Conservation (phyloP, 2,329 filamentous ascomycete species). For the Aspergillus awamori region DNA sequence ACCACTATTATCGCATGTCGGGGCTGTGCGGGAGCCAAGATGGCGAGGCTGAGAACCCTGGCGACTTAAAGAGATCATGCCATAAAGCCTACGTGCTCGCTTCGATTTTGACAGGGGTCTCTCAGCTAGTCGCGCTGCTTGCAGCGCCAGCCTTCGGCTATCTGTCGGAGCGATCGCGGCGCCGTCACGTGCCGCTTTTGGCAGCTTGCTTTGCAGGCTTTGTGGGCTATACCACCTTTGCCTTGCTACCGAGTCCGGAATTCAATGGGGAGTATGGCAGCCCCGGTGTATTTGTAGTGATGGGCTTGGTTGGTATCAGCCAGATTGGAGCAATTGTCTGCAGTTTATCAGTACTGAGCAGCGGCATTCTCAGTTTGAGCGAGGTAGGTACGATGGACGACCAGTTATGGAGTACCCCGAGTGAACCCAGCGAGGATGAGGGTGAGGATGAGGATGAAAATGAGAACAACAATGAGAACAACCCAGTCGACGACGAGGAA, state of each 20-base stretch:
- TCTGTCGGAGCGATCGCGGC: conserved; percentile 68
- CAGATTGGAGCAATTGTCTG: conserved; percentile 97
- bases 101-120: conserved; percentile 82
- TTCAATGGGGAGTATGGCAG: conserved; percentile 69
- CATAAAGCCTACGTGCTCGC: conserved; percentile 84
- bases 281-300: conserved; percentile 71
- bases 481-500: conserved; percentile 10
- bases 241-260: conserved; percentile 75
- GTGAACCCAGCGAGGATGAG: not conserved
- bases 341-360: conserved; percentile 83
- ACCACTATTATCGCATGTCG: conserved; percentile 81
- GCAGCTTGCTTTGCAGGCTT: conserved; percentile 73
- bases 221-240: conserved; percentile 75
- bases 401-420: not conserved
- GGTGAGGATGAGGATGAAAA: conserved; percentile 7
- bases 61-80: conserved; percentile 81
- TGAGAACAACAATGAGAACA: conserved; percentile 13
- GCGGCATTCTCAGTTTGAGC: conserved; percentile 66
- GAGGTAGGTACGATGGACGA: not conserved
- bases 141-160: conserved; percentile 88
- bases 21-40: conserved; percentile 69
- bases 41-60: conserved; percentile 33
- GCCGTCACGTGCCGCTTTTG: conserved; percentile 73
- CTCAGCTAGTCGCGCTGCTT: conserved; percentile 81
- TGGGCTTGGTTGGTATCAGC: conserved; percentile 80